Evolutionary conservation across 306 rosid species (phyloP), one percentile per base, ranked within the genome.

Genomic region (Dryas octopetala): DNA sequence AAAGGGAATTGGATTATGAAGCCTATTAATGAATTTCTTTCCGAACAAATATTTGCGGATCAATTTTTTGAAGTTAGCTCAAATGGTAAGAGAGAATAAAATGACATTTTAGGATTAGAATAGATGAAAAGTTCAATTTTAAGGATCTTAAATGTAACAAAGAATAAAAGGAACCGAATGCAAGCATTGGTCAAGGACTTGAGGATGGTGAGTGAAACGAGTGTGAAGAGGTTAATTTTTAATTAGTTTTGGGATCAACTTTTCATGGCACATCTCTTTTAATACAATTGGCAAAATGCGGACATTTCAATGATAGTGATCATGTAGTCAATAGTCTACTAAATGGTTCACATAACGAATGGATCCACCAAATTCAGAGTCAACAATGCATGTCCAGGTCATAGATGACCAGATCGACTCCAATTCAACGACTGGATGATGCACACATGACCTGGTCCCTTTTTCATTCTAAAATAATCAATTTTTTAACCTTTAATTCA

Each of bases 261-360:
- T 71, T 7, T 55, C 52, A 7, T 4, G 17, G 1, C 46, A 41
- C 4, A 43, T 19, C 15, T 2, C 14, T n/a, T 53, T 71, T 6
- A 54, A 54, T 9, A 52, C 45, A 32, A 32, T 32, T 32, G 38
- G 38, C 38, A 32, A 5, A 40, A 43, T 51, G 52, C 55, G 23
- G 65, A 43, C 53, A 43, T n/a, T 71, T 71, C 65, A 41, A 17
- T n/a, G 63, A 41, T 16, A 38, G 52, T 38, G 49, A 52, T 52
- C 6, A 14, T 16, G 4, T 7, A 5, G 60, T 52, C 52, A 16
- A n/a, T 15, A 5, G 32, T 32, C n/a, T 3, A 44, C 26, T 63
- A 44, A 70, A 40, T n/a, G 16, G 9, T 68, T 50, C 15, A 51
- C 28, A 32, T 28, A n/a, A 46, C 9, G 50, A 32, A 53, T 16